Percentiles rank a stretch among this genome's conserved stretches.
Evolutionary conservation across 2,329 filamentous ascomycete species (phyloP).

Genomic region (Alternaria tenuissima): DNA sequence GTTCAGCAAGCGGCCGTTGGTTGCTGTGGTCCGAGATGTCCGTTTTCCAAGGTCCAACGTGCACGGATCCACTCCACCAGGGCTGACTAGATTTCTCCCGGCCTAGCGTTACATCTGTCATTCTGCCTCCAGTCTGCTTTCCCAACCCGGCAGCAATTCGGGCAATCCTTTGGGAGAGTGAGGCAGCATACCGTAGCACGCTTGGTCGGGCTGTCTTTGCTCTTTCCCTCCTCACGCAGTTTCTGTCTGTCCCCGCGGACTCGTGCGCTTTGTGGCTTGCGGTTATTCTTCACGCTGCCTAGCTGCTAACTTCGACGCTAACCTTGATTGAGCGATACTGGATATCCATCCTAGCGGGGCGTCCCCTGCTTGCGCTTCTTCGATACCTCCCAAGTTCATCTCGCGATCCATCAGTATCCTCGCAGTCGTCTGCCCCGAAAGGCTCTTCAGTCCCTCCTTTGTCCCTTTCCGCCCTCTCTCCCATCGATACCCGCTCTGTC

Average conservation of each 20-base stretch:
- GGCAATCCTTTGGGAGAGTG: slow-evolving; percentile 1
- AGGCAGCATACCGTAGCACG: slow-evolving; percentile 3
- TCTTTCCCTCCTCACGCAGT: neutral
- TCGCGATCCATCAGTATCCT: slow-evolving; percentile 4
- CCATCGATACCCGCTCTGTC: slow-evolving; percentile 21
- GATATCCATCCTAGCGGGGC: slow-evolving; percentile 12
- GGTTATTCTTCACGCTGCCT: slow-evolving; percentile 4
- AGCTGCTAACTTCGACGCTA: neutral
- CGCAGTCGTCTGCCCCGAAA: slow-evolving; percentile 2
- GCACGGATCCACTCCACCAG: neutral
- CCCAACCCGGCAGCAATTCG: slow-evolving; percentile 2
- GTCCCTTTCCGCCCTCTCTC: slow-evolving; percentile 2
- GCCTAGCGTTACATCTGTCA: neutral
- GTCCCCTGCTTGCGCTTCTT: slow-evolving; percentile 7
- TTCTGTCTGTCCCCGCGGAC: neutral
- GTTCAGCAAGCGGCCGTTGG: slow-evolving; percentile 4
- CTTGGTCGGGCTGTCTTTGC: neutral
- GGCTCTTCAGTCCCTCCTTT: slow-evolving; percentile 5
- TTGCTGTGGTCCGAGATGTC: neutral
- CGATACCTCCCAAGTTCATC: slow-evolving; percentile 12
- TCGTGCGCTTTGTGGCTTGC: slow-evolving; percentile 1
- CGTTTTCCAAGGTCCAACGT: neutral
- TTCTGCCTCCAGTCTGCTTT: slow-evolving; percentile 1
- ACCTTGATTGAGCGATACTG: neutral
- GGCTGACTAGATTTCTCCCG: neutral